These are phyloP conservation scores for Elongisporangium prolatum DNA, from an alignment of 352 stramenopile genomes.

Conservation along the genomic window DNA sequence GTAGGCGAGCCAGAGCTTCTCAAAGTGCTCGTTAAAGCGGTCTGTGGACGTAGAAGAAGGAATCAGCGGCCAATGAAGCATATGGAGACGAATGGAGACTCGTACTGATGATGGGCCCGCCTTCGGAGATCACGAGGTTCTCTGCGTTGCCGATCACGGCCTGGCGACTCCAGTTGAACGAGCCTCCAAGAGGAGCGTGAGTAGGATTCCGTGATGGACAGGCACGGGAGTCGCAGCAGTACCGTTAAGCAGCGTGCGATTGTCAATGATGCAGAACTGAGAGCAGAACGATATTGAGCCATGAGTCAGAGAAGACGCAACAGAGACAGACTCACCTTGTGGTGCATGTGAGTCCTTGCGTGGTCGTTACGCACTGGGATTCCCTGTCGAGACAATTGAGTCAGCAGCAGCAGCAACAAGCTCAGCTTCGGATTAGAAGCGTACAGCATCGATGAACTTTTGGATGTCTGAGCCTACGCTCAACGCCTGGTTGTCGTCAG, in stretches of 20 bases:
- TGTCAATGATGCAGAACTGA: constrained; percentile 72
- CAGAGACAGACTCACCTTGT: constrained; percentile 34
- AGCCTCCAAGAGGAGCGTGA: constrained; percentile 17
- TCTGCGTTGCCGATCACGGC: constrained; percentile 57
- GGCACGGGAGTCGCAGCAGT: neutral
- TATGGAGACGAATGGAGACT: neutral
- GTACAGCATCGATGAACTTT: constrained; percentile 65
- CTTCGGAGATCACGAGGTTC: constrained; percentile 53
- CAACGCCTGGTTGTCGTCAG: constrained; percentile 57
- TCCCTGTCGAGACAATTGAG: too few species aligned
- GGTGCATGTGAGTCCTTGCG: constrained; percentile 57
- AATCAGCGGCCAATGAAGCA: constrained; percentile 1
- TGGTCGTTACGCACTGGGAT: constrained; percentile 63
- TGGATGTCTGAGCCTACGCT: constrained; percentile 62
- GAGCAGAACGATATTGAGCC: neutral
- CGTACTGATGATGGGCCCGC: constrained; percentile 48
- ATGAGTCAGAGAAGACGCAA: neutral
- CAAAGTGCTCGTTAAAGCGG: constrained; percentile 56
- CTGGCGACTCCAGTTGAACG: constrained; percentile 76
- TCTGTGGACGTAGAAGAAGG: constrained; percentile 12
- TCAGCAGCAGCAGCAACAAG: neutral
- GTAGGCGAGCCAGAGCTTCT: constrained; percentile 58
- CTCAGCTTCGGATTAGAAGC: constrained; percentile 1
- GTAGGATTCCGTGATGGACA: neutral
- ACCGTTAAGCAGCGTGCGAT: constrained; percentile 55